Base-by-base conservation (phyloP, 108 stramenopile genomes). In the Skeletonema menzelii region DNA sequence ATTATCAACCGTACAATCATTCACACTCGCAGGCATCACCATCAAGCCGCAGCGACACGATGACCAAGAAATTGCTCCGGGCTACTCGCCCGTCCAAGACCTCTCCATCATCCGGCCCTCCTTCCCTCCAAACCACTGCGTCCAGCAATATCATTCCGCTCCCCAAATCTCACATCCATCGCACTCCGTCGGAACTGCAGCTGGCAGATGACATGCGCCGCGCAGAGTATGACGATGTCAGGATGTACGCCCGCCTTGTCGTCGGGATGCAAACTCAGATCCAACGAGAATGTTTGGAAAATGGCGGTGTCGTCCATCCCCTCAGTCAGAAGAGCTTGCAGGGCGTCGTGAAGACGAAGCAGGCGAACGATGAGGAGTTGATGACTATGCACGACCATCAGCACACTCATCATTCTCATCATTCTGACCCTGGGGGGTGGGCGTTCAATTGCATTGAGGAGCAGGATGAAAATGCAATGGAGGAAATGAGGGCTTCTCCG, bases 111-210 rank as follows among this genome's bases (percentile, higher is more conserved):
- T 34, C 34, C 5, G 59, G 32, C 0, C 59, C 27, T n/a, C 6
- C 32, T 27, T 32, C 59, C 22, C 32, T 34, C 27, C 59, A 59
- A 24, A 32, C 59, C 22, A 5, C 59, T 20, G 59, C 59, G 27
- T 17, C 59, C 27, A 69, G 67, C 49, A 49, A 26, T 10, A 34
- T 49, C 22, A 69, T 69, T n/a, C 49, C 67, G 14, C 67, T 69
- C n/a, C 67, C 67, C n/a, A 56, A 55, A 37, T 37, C 67, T 34
- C 67, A 69, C 30, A 69, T 69, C 55, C 67, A 31, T 15, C 53
- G 67, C 15, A 69, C 67, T 56, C 67, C 31, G 26, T 57, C 56
- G 13, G 67, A 69, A 32, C 30, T 69, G n/a, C 49, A 69, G 53
- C 56, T 69, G 8, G 67, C 44, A 11, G 47, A 26, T 17, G 47